Percentiles rank a stretch among this genome's conserved stretches.
Evolutionary conservation across 2,329 filamentous ascomycete genomes (phyloP).

Genomic region (Dothidotthia symphoricarpi): DNA sequence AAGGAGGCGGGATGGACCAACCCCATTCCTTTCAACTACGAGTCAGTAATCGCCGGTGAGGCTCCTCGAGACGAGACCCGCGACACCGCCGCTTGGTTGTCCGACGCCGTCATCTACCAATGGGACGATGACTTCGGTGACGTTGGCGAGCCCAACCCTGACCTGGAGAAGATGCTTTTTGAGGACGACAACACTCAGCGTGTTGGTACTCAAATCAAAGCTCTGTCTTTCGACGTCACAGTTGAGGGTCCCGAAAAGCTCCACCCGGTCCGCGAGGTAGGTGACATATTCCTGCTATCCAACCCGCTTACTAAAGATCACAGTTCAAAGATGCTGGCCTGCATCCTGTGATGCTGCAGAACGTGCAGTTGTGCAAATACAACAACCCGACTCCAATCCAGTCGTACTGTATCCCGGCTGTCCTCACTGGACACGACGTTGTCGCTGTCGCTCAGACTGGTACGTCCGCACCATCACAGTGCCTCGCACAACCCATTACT

Average conservation of each 20-base stretch:
- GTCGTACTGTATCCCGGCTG: constrained; percentile 76
- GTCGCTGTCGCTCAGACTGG: constrained; percentile 92
- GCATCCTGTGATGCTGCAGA: constrained; percentile 78
- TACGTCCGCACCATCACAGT: constrained; percentile 46
- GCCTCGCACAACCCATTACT: constrained; percentile 1
- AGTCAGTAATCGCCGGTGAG: constrained; percentile 30
- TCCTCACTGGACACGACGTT: constrained; percentile 73
- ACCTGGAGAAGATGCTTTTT: constrained; percentile 76
- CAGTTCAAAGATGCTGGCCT: constrained; percentile 74
- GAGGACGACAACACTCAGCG: constrained; percentile 52
- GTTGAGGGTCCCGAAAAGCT: constrained; percentile 51
- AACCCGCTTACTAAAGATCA: constrained; percentile 1
- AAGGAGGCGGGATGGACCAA: constrained; percentile 50
- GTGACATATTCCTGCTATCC: constrained; percentile 16
- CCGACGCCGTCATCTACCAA: constrained; percentile 68
- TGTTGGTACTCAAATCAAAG: constrained; percentile 63
- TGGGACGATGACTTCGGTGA: constrained; percentile 87
- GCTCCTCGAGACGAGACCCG: constrained; percentile 18
- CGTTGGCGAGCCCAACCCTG: constrained; percentile 67
- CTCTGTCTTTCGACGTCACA: constrained; percentile 55
- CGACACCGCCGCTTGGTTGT: constrained; percentile 46
- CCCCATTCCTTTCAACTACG: constrained; percentile 52
- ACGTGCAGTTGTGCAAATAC: constrained; percentile 73
- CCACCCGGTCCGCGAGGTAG: constrained; percentile 52
- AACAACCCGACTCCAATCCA: constrained; percentile 79